phyloP scores from a whole-genome alignment of 192 early-diverging fungal species.

The Chytriomyces sp. region DNA sequence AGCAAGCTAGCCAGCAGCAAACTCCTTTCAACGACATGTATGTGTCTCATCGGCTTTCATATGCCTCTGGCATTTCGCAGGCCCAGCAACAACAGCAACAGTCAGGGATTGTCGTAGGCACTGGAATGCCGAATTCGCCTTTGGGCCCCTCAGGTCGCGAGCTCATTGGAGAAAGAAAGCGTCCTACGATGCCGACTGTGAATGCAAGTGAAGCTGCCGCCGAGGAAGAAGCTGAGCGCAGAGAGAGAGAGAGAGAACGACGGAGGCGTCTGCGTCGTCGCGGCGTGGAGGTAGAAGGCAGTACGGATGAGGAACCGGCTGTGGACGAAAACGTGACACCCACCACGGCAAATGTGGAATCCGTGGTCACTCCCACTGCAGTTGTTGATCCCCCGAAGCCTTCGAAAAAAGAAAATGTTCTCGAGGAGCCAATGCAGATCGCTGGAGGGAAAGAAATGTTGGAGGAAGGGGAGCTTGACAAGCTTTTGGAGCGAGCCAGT shows the following conservation, averaged over 20 bases:
- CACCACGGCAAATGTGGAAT: neutral
- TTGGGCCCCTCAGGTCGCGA: slow-evolving; percentile 4
- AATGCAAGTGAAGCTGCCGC: slow-evolving; percentile 24
- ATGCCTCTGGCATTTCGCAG: neutral
- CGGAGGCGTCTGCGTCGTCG: slow-evolving; percentile 22
- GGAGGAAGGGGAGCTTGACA: slow-evolving; percentile 21
- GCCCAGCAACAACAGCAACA: neutral
- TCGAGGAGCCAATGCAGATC: neutral
- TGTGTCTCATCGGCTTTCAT: neutral
- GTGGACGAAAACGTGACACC: neutral
- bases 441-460: slow-evolving; percentile 7
- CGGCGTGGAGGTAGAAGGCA: slow-evolving; percentile 16
- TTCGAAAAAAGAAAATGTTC: neutral
- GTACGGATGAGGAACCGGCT: slow-evolving; percentile 3
- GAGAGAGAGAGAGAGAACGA: slow-evolving; percentile 24
- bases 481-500: slow-evolving; percentile 20
- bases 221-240: slow-evolving; percentile 30
- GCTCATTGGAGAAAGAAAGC: slow-evolving; percentile 23
- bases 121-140: neutral
- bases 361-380: neutral
- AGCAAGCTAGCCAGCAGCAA: neutral
- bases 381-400: neutral
- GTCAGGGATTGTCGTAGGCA: too few relatives aligned
- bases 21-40: neutral
- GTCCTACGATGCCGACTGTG: slow-evolving; percentile 9